These are phyloP conservation scores for Ascocoryne sarcoides DNA, from an alignment of 2,329 filamentous ascomycete genomes.

Conservation along the genomic window DNA sequence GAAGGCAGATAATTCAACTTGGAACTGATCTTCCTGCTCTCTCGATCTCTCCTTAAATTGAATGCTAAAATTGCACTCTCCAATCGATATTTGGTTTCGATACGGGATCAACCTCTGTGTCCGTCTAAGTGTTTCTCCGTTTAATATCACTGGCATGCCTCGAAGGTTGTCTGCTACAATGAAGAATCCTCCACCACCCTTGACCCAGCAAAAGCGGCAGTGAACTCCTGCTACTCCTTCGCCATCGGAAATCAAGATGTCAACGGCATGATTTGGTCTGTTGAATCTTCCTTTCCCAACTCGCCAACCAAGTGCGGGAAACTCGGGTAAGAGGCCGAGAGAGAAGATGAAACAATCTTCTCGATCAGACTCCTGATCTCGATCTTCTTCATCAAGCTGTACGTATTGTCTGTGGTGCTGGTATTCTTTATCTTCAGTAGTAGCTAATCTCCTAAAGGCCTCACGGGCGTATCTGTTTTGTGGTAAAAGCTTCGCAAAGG, in stretches of 20 bases:
- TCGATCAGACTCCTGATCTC: conserved; percentile 3
- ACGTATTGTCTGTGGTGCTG: conserved; percentile 10
- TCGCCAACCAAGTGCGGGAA: conserved; percentile 13
- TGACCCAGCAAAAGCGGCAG: conserved; percentile 16
- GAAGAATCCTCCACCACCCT: conserved; percentile 17
- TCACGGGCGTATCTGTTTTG: conserved; percentile 9
- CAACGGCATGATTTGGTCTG: conserved; percentile 12
- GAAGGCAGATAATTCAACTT: conserved; percentile 12
- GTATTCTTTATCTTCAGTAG: not conserved
- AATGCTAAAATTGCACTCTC: conserved; percentile 15
- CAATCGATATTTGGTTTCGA: conserved; percentile 14
- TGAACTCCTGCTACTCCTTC: conserved; percentile 15
- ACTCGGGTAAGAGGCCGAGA: conserved; percentile 10
- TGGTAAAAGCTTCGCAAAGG: conserved; percentile 11
- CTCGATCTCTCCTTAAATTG: conserved; percentile 9
- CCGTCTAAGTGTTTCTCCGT: conserved; percentile 14
- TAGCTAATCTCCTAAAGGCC: conserved; percentile 7
- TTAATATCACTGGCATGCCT: conserved; percentile 9
- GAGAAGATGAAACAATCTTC: conserved; percentile 10
- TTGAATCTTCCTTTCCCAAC: conserved; percentile 15
- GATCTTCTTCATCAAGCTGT: conserved; percentile 5
- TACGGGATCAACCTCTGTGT: conserved; percentile 15
- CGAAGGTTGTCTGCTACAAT: conserved; percentile 14
- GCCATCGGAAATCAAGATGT: conserved; percentile 13
- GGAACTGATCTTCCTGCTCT: conserved; percentile 15